Evolutionary conservation across 169 alveolate species (phyloP).

Genomic region (Plasmodium gonderi): DNA sequence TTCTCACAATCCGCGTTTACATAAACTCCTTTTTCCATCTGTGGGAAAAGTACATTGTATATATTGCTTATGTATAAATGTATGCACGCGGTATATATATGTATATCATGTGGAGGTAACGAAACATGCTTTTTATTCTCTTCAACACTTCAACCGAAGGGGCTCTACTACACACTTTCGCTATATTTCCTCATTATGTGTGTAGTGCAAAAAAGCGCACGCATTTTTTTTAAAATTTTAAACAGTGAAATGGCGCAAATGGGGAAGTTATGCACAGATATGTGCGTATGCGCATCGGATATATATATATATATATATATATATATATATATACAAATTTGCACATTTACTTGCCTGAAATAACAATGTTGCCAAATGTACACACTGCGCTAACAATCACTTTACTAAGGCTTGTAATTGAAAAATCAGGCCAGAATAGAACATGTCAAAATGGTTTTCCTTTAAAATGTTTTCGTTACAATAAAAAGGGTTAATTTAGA

Average conservation of each 20-base stretch:
- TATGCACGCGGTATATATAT: too few relatives aligned
- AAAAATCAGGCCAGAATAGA: neutral
- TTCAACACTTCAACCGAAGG: neutral
- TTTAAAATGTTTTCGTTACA: neutral
- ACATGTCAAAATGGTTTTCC: neutral
- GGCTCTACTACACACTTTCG: neutral
- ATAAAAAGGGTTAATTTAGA: slow-evolving; percentile 13
- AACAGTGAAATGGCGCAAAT: neutral
- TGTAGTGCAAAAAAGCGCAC: neutral
- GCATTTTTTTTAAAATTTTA: neutral
- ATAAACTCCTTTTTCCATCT: neutral
- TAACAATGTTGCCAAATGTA: slow-evolving; percentile 1
- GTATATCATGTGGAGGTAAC: neutral
- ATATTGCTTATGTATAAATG: too few relatives aligned
- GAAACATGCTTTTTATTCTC: neutral
- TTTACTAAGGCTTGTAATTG: neutral
- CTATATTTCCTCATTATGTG: neutral
- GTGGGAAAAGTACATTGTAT: neutral
- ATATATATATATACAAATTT: too few relatives aligned
- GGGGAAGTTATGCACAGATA: neutral
- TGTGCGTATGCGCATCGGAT: too few relatives aligned
- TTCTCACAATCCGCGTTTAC: neutral
- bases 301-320: too few relatives aligned
- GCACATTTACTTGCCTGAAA: too few relatives aligned
- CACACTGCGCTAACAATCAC: too few relatives aligned